A percentile compares a stretch with the other conserved stretches of the same genome.
phyloP scores from a whole-genome alignment of 768 basidiomycete species.

The Trametopsis cervina region DNA sequence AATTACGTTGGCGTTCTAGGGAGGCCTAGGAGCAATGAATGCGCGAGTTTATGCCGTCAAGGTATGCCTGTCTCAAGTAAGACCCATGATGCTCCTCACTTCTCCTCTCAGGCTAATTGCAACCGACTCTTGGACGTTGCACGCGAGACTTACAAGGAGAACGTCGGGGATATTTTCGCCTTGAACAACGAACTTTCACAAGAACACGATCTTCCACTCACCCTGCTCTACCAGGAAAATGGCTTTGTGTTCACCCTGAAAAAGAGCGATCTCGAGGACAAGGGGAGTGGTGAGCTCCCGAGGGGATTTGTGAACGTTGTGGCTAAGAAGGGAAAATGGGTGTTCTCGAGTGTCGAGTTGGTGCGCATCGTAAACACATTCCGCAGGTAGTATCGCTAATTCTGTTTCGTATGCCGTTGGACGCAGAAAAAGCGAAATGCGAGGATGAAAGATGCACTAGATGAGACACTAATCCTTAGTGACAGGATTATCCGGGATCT shows the following conservation, averaged over 20 bases:
- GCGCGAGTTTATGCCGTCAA: constrained; percentile 87
- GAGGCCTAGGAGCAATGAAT: constrained; percentile 68
- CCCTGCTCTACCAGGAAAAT: constrained; percentile 61
- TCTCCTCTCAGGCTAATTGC: constrained; percentile 50
- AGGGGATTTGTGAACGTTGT: constrained; percentile 63
- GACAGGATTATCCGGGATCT: constrained; percentile 80
- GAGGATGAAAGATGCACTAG: constrained; percentile 84
- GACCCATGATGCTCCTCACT: background rate
- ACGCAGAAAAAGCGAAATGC: constrained; percentile 80
- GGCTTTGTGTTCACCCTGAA: constrained; percentile 71
- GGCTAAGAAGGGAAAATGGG: constrained; percentile 61
- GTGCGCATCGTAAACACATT: constrained; percentile 36
- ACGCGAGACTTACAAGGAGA: constrained; percentile 91
- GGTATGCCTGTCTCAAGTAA: constrained; percentile 23
- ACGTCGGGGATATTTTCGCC: constrained; percentile 79
- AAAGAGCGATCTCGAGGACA: constrained; percentile 58
- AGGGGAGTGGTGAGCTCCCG: constrained; percentile 56
- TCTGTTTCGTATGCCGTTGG: background rate
- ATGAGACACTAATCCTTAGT: constrained; percentile 83
- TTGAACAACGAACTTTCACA: constrained; percentile 54
- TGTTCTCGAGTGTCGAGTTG: constrained; percentile 77
- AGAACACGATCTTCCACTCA: constrained; percentile 56
- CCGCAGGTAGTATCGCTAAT: background rate
- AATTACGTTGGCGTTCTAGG: constrained; percentile 33
- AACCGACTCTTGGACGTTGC: constrained; percentile 90